Base-by-base conservation (phyloP, 805 yeast genomes). In the Cyberlindnera americana region DNA sequence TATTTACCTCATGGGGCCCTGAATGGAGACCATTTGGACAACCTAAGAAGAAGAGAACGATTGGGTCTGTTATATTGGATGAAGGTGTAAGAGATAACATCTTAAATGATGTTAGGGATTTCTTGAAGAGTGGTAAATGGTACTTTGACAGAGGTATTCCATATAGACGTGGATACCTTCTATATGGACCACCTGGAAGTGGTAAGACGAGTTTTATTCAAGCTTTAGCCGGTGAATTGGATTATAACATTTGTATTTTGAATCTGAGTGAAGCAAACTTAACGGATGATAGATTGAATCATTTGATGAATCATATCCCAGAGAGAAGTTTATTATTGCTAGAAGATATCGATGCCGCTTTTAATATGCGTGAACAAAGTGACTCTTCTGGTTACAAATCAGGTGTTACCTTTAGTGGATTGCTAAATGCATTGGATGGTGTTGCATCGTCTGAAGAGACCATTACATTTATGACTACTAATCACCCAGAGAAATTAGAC, bases 1-100 rank as follows among this genome's bases (percentile, higher is more conserved):
- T 93, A 5, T 93, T 77, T 61, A 87, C 96, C 4, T 84, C 96
- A 10, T 91, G 93, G 87, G 99, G 98, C 1, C 96, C 96, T 21
- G 99, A 93, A 57, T 93, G 99, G 99, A 72, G 98, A 55, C 95
- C 95, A 5, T 93, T 93, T 67, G 99, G 99, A 3, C 90, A 82
- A 58, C 98, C 99, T 2, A 73, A 96, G 47, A 82, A 81, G 53
- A 91, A 91, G 64, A 72, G 99, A 52, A 64, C 83, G 19, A 64
- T 91, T 27, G 91, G 84, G 4, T 84, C 95, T 7, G 99, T 93
- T 13, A 80, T 93, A 19, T 66, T 93, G 38, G 98, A 89, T 60
- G 61, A 72, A 18, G 89, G 86, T 2, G 70, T 93, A 36, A 79
- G 79, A 44, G 85, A 83, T 42, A 50, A 59, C 9, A 77, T 93